Conservation (phyloP, 148 eudicot species). For the Drosera capensis region DNA sequence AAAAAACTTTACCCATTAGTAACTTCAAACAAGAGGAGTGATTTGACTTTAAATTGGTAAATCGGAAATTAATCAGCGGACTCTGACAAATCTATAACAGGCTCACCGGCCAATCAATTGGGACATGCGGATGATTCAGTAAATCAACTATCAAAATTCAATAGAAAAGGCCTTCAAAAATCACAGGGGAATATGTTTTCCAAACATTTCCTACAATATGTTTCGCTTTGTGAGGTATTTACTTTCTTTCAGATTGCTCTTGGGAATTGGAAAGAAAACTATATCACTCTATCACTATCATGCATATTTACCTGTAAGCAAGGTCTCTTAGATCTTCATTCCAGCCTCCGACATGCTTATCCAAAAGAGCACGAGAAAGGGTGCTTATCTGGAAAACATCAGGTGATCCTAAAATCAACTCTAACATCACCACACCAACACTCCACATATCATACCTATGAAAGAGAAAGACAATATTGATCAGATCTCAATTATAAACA, state of each 20-base stretch:
- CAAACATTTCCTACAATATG: too few relatives aligned
- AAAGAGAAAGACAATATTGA: too few relatives aligned
- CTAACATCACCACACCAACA: conserved; percentile 82
- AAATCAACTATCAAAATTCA: background rate
- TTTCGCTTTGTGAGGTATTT: too few relatives aligned
- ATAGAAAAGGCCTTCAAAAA: background rate
- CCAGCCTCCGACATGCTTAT: conserved; percentile 90
- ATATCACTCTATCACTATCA: background rate
- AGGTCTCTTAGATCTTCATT: conserved; percentile 82
- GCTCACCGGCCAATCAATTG: too few relatives aligned
- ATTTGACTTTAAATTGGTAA: too few relatives aligned
- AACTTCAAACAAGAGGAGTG: too few relatives aligned
- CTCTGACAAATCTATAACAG: too few relatives aligned
- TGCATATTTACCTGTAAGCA: conserved; percentile 63
- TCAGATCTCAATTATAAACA: background rate
- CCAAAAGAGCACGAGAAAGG: conserved; percentile 63
- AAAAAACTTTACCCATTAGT: too few relatives aligned
- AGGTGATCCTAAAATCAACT: conserved; percentile 83
- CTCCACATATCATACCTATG: conserved; percentile 98
- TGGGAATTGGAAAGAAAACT: too few relatives aligned
- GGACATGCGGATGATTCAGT: background rate
- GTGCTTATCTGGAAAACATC: conserved; percentile 85
- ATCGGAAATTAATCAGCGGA: too few relatives aligned
- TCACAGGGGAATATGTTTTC: too few relatives aligned
- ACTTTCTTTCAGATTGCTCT: too few relatives aligned